Percentiles rank a stretch among this genome's conserved stretches.
These are phyloP conservation scores for Colletotrichum sp. DNA, from an alignment of 2,329 filamentous ascomycete species.

Conservation along the genomic window DNA sequence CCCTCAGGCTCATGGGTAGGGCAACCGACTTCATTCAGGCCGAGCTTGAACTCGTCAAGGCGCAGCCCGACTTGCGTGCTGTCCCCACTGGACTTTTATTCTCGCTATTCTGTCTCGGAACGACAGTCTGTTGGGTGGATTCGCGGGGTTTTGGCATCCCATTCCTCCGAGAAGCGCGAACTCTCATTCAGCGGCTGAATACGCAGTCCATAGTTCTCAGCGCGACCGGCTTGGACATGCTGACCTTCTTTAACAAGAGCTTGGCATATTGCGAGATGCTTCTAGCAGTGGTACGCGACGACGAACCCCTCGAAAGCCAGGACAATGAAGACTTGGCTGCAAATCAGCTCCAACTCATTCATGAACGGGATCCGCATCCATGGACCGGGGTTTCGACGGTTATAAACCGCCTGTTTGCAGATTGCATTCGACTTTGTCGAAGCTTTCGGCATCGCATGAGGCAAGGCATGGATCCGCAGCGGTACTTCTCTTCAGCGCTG, in stretches of 20 bases:
- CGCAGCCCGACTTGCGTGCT: constrained; percentile 16
- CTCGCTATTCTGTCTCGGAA: constrained; percentile 43
- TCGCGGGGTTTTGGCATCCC: constrained; percentile 34
- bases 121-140: constrained; percentile 45
- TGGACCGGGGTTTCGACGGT: constrained; percentile 42
- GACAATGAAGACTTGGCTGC: not conserved
- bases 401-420: constrained; percentile 35
- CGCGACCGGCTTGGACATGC: constrained; percentile 28
- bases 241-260: constrained; percentile 43
- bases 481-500: constrained; percentile 28
- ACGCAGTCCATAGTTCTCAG: constrained; percentile 17
- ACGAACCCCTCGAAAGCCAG: constrained; percentile 22
- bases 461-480: constrained; percentile 25
- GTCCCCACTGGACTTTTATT: constrained; percentile 40
- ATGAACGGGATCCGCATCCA: constrained; percentile 31
- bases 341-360: not conserved
- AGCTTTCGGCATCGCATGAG: constrained; percentile 32
- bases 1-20: constrained; percentile 34
- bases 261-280: constrained; percentile 44
- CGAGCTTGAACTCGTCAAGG: constrained; percentile 33
- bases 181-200: constrained; percentile 30
- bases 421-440: constrained; percentile 39
- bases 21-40: constrained; percentile 38
- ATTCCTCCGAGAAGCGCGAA: constrained; percentile 33
- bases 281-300: constrained; percentile 39